These are phyloP conservation scores for Cucurbita argyrosperma DNA, from an alignment of 306 rosid genomes.

Conservation along the genomic window DNA sequence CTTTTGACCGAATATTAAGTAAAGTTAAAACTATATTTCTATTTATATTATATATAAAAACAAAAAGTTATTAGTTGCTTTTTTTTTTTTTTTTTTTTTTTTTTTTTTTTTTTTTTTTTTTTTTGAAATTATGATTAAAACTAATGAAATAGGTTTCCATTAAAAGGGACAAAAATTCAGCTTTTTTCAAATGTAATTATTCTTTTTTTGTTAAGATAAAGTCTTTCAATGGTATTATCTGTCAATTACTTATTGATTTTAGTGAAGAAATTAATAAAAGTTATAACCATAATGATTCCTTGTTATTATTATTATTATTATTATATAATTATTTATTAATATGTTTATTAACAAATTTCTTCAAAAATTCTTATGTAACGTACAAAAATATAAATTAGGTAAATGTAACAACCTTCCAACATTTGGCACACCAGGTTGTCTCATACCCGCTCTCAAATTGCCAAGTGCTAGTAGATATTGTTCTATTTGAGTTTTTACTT, in stretches of 20 bases:
- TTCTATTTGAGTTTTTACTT: too few species aligned
- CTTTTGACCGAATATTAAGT: background rate
- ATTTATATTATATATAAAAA: too few species aligned
- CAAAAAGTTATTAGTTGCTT: background rate
- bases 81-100: accelerated
- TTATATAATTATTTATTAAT: too few species aligned
- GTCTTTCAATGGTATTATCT: background rate
- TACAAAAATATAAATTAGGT: too few species aligned
- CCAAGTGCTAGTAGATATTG: too few species aligned
- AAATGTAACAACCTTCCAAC: too few species aligned
- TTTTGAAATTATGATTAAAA: background rate
- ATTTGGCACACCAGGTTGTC: too few species aligned
- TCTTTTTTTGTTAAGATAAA: background rate
- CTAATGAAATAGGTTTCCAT: slow-evolving; percentile 1
- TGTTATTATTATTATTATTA: too few species aligned
- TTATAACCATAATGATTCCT: background rate
- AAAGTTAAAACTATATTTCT: too few species aligned
- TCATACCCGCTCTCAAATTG: too few species aligned
- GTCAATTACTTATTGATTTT: background rate
- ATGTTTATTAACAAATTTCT: too few species aligned
- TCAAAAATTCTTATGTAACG: too few species aligned
- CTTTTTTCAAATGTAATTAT: background rate
- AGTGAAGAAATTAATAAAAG: background rate
- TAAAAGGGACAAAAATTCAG: background rate
- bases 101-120: accelerated